A percentile compares a stretch with the other conserved stretches of the same genome.
phyloP scores from a whole-genome alignment of 805 yeast genomes.

The Debaryomyces maramus region DNA sequence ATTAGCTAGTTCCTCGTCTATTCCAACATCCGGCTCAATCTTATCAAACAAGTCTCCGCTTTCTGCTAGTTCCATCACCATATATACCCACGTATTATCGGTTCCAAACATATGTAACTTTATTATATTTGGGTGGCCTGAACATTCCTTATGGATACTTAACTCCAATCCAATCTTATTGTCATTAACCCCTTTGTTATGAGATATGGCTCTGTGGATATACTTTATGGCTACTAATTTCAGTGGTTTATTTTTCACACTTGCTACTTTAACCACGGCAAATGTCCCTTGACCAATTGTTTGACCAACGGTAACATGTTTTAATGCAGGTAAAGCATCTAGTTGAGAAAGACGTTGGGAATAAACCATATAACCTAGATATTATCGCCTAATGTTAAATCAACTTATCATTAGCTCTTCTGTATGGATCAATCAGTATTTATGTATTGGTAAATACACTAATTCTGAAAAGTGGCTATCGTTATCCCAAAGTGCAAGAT shows the following conservation, averaged over 20 bases:
- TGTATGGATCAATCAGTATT: conserved; percentile 1
- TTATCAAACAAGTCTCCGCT: conserved; percentile 75
- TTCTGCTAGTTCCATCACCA: conserved; percentile 65
- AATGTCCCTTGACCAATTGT: conserved; percentile 7
- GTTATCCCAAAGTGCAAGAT: background rate
- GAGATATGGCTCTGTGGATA: conserved; percentile 6
- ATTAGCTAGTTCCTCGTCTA: conserved; percentile 68
- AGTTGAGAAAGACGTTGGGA: conserved; percentile 6
- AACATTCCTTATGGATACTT: conserved; percentile 55
- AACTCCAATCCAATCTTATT: conserved; percentile 6
- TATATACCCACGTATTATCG: conserved; percentile 63
- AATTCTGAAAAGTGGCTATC: conserved; percentile 2
- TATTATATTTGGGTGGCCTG: conserved; percentile 62
- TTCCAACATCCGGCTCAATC: conserved; percentile 64
- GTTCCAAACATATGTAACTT: conserved; percentile 58
- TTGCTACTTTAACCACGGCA: conserved; percentile 7
- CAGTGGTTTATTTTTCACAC: conserved; percentile 1
- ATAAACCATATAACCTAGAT: conserved; percentile 20
- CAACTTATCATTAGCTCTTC: background rate
- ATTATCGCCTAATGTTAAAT: conserved; percentile 1
- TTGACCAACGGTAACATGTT: conserved; percentile 12
- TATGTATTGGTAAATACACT: conserved; percentile 14
- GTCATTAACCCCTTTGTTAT: conserved; percentile 3
- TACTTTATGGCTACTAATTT: conserved; percentile 7
- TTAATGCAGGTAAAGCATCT: conserved; percentile 4